phyloP scores from a whole-genome alignment of 2,329 filamentous ascomycete species.

The Periconia macrospinosa region DNA sequence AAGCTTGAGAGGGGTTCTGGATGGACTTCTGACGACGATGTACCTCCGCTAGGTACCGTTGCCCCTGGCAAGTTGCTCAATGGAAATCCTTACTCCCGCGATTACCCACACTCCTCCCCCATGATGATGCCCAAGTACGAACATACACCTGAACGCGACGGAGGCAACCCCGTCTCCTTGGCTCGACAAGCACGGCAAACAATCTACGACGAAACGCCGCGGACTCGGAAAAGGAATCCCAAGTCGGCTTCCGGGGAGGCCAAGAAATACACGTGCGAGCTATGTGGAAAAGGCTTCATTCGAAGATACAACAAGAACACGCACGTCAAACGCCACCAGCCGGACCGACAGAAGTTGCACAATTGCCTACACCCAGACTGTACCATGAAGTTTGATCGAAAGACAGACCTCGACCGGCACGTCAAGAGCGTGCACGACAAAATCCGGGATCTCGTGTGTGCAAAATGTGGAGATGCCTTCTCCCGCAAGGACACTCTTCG shows the following conservation, averaged over 20 bases:
- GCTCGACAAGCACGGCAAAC: too few species aligned
- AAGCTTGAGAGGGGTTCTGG: constrained; percentile 28
- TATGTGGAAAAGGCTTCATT: constrained; percentile 79
- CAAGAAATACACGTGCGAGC: constrained; percentile 71
- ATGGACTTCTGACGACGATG: constrained; percentile 29
- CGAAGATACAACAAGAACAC: constrained; percentile 85
- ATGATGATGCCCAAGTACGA: constrained; percentile 24
- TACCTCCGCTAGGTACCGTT: constrained; percentile 30
- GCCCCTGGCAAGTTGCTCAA: constrained; percentile 33
- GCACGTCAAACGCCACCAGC: constrained; percentile 82
- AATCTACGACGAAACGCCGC: constrained; percentile 3
- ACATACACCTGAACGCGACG: constrained; percentile 12
- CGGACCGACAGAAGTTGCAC: constrained; percentile 70
- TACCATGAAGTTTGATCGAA: constrained; percentile 76
- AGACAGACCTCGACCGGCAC: constrained; percentile 71
- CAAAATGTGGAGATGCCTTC: constrained; percentile 71
- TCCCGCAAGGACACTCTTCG: constrained; percentile 80
- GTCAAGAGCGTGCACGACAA: constrained; percentile 71
- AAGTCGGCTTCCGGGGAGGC: constrained; percentile 67
- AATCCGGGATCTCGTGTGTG: constrained; percentile 69
- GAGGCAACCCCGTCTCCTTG: constrained; percentile 9
- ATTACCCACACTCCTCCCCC: constrained; percentile 23
- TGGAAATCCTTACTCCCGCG: constrained; percentile 14
- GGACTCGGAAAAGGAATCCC: constrained; percentile 17
- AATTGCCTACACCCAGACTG: constrained; percentile 68